Evolutionary conservation across 495 filamentous ascomycete genomes (phyloP), one percentile per base, ranked within the genome.

Genomic region (Penicillium pulvis): DNA sequence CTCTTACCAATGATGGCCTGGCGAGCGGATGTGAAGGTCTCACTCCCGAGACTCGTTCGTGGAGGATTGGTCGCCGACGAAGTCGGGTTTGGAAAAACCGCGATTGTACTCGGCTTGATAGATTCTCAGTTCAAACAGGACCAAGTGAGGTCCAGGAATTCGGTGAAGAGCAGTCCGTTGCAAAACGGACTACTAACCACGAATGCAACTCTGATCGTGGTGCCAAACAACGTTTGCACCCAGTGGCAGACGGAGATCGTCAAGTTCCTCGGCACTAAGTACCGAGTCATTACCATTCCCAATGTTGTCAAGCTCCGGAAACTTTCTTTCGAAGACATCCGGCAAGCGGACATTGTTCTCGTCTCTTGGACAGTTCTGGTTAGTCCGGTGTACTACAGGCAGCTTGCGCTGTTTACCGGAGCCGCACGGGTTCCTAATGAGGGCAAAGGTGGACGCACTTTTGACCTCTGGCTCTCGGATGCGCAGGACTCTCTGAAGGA

Each of bases 61-160:
- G 91, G 91, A 23, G 91, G 91, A 16, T 77, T 94, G 24, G 76
- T 91, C 1, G 89, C 89, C 4, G 88, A 93, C 59, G 79, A 90
- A 51, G 87, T 92, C 43, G 89, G 89, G 10, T 94, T 89, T 66
- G 91, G 91, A 1, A 96, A 96, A 64, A 96, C 91, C 0, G 83
- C 88, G 4, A 79, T 85, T n/a, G 83, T 80, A 2, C 77, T 95
- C 9, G 89, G 80, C 0, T 70, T 94, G 19, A 83, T 90, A 20
- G 83, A 87, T 44, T 51, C 61, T 10, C 79, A 82, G 53, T 58
- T 71, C 20, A 23, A 67, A 6, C 64, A 56, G 56, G 55, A 62
- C 50, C 36, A 45, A 2, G 36, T n/a, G 33, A 58, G 23, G 41
- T 14, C 19, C 7, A 23, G 12, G 14, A 6, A 20, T 49, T 20